A percentile compares a stretch with the other conserved stretches of the same genome.
Conservation (phyloP, 306 rosid species). For the Ormosia semicastrata region DNA sequence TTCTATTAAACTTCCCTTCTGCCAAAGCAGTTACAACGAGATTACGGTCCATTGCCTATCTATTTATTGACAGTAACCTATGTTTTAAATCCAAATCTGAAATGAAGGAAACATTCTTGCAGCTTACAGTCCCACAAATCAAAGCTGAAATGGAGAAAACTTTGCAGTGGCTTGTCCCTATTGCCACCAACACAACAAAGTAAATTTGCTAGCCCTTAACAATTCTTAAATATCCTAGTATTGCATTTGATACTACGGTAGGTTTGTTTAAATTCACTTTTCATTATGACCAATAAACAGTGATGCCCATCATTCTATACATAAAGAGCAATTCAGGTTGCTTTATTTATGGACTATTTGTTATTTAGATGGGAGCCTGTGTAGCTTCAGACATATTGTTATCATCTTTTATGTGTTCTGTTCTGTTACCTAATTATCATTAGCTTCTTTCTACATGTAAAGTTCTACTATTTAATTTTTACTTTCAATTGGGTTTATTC, state of each 20-base stretch:
- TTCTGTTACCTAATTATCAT: neutral
- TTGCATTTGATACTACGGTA: conserved; percentile 17
- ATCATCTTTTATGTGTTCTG: neutral
- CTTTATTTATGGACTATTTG: neutral
- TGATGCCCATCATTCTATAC: neutral
- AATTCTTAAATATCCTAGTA: neutral
- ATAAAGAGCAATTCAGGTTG: neutral
- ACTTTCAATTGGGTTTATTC: conserved; percentile 20
- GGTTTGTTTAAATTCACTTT: conserved; percentile 12
- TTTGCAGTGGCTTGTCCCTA: conserved; percentile 92
- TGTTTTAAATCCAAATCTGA: conserved; percentile 18
- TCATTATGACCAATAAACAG: neutral
- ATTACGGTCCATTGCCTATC: conserved; percentile 6
- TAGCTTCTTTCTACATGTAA: neutral
- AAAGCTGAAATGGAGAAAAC: conserved; percentile 97
- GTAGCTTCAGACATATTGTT: neutral
- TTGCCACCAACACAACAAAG: conserved; percentile 90
- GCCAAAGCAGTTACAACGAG: conserved; percentile 1
- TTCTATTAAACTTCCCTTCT: conserved; percentile 14
- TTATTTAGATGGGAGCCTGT: neutral
- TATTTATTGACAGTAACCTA: neutral
- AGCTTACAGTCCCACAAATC: conserved; percentile 86
- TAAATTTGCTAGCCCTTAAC: conserved; percentile 38
- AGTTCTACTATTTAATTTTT: conserved; percentile 20
- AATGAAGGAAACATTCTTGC: conserved; percentile 35